These are phyloP conservation scores for Suhomyces tanzawaensis DNA, from an alignment of 805 yeast species.

Conservation along the genomic window DNA sequence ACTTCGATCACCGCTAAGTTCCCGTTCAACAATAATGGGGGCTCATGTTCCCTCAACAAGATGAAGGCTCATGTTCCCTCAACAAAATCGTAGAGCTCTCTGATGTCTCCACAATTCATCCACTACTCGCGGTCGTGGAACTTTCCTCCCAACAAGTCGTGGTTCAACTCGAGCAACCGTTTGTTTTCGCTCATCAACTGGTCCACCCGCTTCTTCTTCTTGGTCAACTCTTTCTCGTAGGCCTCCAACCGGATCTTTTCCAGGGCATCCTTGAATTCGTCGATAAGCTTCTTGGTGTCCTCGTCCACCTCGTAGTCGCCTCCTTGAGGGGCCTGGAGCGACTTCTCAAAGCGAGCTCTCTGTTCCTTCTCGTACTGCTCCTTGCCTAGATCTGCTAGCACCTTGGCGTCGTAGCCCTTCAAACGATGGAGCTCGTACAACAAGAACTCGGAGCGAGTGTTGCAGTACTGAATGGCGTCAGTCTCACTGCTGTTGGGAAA, in stretches of 20 bases:
- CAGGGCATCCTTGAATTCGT: constrained; percentile 14
- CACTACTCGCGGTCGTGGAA: no score
- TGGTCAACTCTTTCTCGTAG: constrained; percentile 22
- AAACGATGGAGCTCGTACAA: constrained; percentile 22
- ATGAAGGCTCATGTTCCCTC: no score
- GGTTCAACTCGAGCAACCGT: constrained; percentile 31
- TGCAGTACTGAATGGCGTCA: not conserved
- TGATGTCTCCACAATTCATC: no score
- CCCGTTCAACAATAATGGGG: no score
- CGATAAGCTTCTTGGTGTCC: constrained; percentile 11
- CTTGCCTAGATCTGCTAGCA: constrained; percentile 18
- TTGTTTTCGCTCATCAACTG: constrained; percentile 26
- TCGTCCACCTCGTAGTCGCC: constrained; percentile 9
- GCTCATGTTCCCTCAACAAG: no score
- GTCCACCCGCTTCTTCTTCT: constrained; percentile 20
- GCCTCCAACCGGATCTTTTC: constrained; percentile 15
- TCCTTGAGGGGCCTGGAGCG: constrained; percentile 5
- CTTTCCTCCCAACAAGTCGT: constrained; percentile 19
- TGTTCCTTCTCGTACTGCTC: constrained; percentile 19
- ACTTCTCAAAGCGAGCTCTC: constrained; percentile 4
- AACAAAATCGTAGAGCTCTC: no score
- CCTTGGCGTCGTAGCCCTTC: constrained; percentile 21
- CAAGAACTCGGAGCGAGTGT: constrained; percentile 10
- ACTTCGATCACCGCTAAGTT: no score
- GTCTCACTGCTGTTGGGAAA: not conserved